phyloP scores from a whole-genome alignment of 805 yeast genomes.

The Candida schatavii region DNA sequence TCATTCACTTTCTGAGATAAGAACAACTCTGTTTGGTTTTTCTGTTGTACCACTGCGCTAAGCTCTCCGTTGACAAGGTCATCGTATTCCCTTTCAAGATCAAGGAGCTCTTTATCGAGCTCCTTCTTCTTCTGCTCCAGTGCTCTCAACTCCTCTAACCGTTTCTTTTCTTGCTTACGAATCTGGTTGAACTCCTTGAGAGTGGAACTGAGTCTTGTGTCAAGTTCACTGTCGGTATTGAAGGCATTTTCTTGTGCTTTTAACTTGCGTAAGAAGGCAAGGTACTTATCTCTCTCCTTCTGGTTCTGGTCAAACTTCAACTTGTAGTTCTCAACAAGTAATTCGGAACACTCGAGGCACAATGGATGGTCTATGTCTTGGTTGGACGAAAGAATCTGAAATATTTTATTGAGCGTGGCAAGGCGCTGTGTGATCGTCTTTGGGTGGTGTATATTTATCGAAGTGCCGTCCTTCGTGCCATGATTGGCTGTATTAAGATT shows the following conservation, averaged over 20 bases:
- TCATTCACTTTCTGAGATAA: conserved; percentile 50
- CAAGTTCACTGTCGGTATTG: conserved; percentile 14
- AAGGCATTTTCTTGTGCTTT: conserved; percentile 32
- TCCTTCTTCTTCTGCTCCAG: conserved; percentile 43
- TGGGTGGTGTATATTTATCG: neutral
- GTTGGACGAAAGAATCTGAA: conserved; percentile 64
- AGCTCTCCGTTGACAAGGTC: conserved; percentile 42
- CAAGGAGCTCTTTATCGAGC: conserved; percentile 48
- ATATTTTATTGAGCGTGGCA: conserved; percentile 59
- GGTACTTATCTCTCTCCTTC: conserved; percentile 75
- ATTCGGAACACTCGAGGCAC: conserved; percentile 79
- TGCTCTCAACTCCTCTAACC: conserved; percentile 27
- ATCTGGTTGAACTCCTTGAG: conserved; percentile 45
- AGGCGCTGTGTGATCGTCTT: conserved; percentile 47
- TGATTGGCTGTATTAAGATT: too few relatives aligned
- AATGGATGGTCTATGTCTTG: conserved; percentile 81
- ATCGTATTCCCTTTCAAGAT: conserved; percentile 39
- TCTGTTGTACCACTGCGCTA: conserved; percentile 41
- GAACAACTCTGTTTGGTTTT: conserved; percentile 57
- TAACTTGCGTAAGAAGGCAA: conserved; percentile 67
- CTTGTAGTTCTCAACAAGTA: conserved; percentile 62
- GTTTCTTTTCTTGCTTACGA: conserved; percentile 33
- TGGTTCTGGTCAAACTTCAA: conserved; percentile 68
- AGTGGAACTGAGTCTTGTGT: conserved; percentile 43
- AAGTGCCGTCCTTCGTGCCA: conserved; percentile 5